These are phyloP conservation scores for Aspergillus homomorphus DNA, from an alignment of 495 filamentous ascomycete species.

Conservation along the genomic window DNA sequence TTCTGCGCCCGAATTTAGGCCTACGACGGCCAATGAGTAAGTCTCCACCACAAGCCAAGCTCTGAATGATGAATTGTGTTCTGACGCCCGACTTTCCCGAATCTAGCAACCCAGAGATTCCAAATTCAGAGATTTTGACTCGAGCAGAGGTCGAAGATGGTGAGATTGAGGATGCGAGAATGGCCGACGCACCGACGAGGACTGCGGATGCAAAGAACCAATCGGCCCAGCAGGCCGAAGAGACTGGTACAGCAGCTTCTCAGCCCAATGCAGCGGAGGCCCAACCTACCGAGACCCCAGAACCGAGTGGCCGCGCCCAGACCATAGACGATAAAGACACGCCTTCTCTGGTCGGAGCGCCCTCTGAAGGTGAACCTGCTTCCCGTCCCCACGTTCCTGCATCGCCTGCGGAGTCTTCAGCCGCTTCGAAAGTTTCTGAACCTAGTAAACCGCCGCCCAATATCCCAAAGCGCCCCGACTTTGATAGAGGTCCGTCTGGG, in stretches of 20 bases:
- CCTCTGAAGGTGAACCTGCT: constrained; percentile 11
- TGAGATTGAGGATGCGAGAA: constrained; percentile 69
- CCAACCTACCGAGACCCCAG: constrained; percentile 5
- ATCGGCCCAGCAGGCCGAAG: constrained; percentile 10
- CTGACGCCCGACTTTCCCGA: constrained; percentile 16
- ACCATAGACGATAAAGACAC: constrained; percentile 17
- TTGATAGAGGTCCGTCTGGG: constrained; percentile 25
- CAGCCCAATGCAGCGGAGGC: constrained; percentile 14
- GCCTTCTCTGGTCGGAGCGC: constrained; percentile 6
- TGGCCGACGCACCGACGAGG: constrained; percentile 32
- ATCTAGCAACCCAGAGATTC: constrained; percentile 31
- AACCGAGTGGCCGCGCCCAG: constrained; percentile 18
- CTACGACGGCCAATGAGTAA: constrained; percentile 38
- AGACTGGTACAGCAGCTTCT: constrained; percentile 10
- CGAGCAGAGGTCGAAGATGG: constrained; percentile 70
- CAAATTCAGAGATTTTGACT: constrained; percentile 25
- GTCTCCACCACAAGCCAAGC: constrained; percentile 16
- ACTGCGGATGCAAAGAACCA: constrained; percentile 12
- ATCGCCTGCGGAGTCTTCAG: constrained; percentile 26
- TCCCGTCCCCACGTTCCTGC: constrained; percentile 14
- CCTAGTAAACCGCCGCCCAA: constrained; percentile 26
- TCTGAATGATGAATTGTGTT: neutral
- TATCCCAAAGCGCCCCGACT: constrained; percentile 38
- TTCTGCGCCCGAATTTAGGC: constrained; percentile 47
- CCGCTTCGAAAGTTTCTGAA: constrained; percentile 23